A percentile compares a stretch with the other conserved stretches of the same genome.
Conservation (phyloP, 139 green algal genomes). For the Gonium pectorale region DNA sequence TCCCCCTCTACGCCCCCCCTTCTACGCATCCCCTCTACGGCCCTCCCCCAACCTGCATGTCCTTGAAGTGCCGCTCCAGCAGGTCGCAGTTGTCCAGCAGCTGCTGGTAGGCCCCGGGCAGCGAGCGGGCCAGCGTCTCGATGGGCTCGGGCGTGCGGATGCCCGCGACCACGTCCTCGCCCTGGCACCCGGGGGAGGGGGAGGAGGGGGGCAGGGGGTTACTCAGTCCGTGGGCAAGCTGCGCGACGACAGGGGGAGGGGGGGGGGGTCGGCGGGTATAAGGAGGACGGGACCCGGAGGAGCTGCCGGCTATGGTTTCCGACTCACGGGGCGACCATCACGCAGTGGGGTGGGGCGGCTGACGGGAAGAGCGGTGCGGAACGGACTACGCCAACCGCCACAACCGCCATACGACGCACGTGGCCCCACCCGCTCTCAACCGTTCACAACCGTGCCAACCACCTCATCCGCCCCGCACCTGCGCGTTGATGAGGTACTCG, state of each 20-base stretch:
- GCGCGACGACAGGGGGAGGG: not conserved
- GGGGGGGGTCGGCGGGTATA: not conserved
- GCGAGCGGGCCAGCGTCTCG: constrained; percentile 69
- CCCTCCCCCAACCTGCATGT: constrained; percentile 77
- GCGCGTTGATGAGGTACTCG: constrained; percentile 92
- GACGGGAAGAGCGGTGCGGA: too few relatives aligned
- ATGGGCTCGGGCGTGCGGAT: constrained; percentile 90
- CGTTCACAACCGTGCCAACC: too few relatives aligned
- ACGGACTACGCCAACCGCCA: too few relatives aligned
- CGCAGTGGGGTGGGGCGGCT: too few relatives aligned
- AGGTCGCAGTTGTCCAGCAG: constrained; percentile 77
- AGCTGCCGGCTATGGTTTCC: too few relatives aligned
- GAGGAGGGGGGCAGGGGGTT: too few relatives aligned
- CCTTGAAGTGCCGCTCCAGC: constrained; percentile 87
- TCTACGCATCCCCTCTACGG: not conserved
- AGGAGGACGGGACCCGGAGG: too few relatives aligned
- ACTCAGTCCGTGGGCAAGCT: too few relatives aligned
- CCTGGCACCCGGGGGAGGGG: constrained; percentile 59
- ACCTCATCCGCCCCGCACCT: constrained; percentile 50
- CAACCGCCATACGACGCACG: too few relatives aligned
- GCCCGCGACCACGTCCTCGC: constrained; percentile 90
- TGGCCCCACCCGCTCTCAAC: too few relatives aligned
- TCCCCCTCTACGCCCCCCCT: not conserved
- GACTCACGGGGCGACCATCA: too few relatives aligned
- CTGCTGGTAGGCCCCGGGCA: constrained; percentile 83